A percentile compares a stretch with the other conserved stretches of the same genome.
Conservation (phyloP, 2,329 filamentous ascomycete genomes). For the Diaporthe citriasiana region DNA sequence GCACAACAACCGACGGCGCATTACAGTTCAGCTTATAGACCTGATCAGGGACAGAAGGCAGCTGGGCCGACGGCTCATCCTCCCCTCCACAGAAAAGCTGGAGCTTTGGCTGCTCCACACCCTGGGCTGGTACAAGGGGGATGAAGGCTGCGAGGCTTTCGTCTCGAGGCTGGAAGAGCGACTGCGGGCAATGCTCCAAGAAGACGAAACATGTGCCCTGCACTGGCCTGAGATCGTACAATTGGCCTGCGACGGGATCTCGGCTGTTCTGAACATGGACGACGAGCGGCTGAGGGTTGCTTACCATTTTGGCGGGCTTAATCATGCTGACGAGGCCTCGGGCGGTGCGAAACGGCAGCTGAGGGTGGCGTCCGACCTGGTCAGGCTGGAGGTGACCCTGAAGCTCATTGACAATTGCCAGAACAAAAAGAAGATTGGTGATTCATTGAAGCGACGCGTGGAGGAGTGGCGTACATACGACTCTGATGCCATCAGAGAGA, state of each 20-base stretch:
- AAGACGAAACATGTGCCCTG: background rate
- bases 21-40: background rate
- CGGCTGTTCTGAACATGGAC: background rate
- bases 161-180: background rate
- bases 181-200: background rate
- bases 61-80: background rate
- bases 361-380: constrained; percentile 9
- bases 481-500: constrained; percentile 13
- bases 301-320: constrained; percentile 3
- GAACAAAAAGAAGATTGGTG: background rate
- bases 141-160: background rate
- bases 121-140: background rate
- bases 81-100: constrained; percentile 19
- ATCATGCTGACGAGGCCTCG: background rate
- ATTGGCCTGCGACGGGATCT: background rate
- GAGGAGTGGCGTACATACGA: constrained; percentile 19
- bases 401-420: background rate
- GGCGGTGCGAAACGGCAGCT: background rate
- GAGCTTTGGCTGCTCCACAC: constrained; percentile 27
- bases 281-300: constrained; percentile 11
- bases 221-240: constrained; percentile 18
- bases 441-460: background rate
- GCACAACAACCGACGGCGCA: background rate
- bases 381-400: constrained; percentile 29
- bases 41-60: constrained; percentile 1